Evolutionary conservation across 169 alveolate genomes (phyloP).

Genomic region (Babesia bovis): DNA sequence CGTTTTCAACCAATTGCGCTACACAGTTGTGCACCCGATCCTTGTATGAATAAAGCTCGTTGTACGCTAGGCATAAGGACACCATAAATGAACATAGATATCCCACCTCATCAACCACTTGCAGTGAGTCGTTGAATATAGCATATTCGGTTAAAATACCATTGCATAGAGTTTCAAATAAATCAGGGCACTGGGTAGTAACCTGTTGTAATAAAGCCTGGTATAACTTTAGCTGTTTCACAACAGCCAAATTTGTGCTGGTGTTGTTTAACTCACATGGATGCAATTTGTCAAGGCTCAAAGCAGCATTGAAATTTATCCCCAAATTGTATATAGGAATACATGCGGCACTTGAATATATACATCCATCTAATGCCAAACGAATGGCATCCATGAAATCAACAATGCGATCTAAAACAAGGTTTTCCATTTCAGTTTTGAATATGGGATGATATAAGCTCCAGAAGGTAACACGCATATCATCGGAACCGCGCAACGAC

Average conservation of each 20-base stretch:
- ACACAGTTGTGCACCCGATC: not conserved
- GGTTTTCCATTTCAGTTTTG: conserved; percentile 19
- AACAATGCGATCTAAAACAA: conserved; percentile 24
- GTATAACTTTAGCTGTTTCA: conserved; percentile 56
- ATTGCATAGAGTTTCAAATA: conserved; percentile 8
- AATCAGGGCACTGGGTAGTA: not conserved
- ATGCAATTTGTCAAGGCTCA: not conserved
- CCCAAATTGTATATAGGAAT: conserved; percentile 29
- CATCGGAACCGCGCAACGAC: not conserved
- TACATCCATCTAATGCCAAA: conserved; percentile 21
- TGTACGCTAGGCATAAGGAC: conserved; percentile 9
- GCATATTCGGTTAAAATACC: conserved; percentile 15
- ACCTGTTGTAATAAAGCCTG: conserved; percentile 58
- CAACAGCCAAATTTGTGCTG: conserved; percentile 23
- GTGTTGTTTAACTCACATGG: conserved; percentile 1
- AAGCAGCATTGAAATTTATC: conserved; percentile 18
- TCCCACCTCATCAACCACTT: conserved; percentile 51
- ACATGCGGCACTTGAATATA: conserved; percentile 9
- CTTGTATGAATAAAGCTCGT: not conserved
- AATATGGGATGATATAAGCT: conserved; percentile 16
- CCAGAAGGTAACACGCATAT: conserved; percentile 10
- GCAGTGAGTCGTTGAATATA: conserved; percentile 40
- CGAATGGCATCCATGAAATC: conserved; percentile 61
- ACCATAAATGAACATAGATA: conserved; percentile 28
- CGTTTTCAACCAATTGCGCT: conserved; percentile 1